Evolutionary conservation across 495 filamentous ascomycete genomes (phyloP).

Genomic region (Hypoxylon cercidicola): DNA sequence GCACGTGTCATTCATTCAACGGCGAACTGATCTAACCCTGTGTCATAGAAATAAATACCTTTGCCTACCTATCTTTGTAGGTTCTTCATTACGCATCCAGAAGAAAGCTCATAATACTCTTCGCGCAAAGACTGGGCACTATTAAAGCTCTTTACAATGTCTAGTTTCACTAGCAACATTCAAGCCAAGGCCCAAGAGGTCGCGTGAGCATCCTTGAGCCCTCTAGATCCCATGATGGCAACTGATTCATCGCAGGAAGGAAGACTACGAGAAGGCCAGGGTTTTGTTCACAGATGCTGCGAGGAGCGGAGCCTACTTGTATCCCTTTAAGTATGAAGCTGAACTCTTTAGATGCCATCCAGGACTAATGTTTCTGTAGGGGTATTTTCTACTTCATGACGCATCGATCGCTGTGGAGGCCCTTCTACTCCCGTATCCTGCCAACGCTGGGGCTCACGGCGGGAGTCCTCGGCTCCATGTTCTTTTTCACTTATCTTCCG

Average conservation of each 20-base stretch:
- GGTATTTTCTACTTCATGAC: conserved; percentile 82
- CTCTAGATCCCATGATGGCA: not conserved
- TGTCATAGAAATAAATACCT: not conserved
- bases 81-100: too few relatives aligned
- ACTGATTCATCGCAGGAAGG: conserved; percentile 51
- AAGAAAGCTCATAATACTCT: too few relatives aligned
- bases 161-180: conserved; percentile 44
- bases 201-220: conserved; percentile 53
- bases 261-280: conserved; percentile 67
- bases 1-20: conserved; percentile 8
- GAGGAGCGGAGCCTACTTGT: conserved; percentile 80
- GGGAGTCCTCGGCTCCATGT: conserved; percentile 74
- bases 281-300: conserved; percentile 69
- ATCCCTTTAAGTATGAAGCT: conserved; percentile 74
- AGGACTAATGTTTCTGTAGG: conserved; percentile 42
- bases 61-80: not conserved
- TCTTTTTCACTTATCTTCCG: conserved; percentile 89
- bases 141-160: conserved; percentile 17
- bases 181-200: conserved; percentile 61
- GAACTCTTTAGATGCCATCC: not conserved
- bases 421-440: conserved; percentile 73
- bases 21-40: not conserved
- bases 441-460: conserved; percentile 77
- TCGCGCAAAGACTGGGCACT: too few relatives aligned
- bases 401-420: conserved; percentile 72